These are phyloP conservation scores for Neofusicoccum umdonicola DNA, from an alignment of 2,329 filamentous ascomycete genomes.

Conservation along the genomic window DNA sequence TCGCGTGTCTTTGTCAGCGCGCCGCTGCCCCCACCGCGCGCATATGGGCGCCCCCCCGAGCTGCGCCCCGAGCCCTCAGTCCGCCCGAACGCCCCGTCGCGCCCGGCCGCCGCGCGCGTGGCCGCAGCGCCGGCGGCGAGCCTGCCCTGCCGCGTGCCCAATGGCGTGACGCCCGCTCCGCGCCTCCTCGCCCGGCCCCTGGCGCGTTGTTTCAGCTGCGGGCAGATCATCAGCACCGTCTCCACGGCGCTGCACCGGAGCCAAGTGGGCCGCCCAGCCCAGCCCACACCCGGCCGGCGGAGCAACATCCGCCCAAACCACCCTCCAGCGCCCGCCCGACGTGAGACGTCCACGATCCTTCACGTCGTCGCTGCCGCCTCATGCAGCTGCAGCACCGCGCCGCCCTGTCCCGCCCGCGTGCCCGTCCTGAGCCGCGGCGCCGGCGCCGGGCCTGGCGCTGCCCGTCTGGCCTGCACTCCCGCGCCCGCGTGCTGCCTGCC, in stretches of 20 bases:
- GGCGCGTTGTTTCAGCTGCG: neutral
- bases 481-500: too few species aligned
- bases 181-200: neutral
- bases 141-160: neutral
- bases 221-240: constrained; percentile 11
- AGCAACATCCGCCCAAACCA: neutral
- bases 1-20: too few species aligned
- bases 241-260: constrained; percentile 8
- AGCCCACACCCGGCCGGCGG: neutral
- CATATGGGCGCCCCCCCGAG: too few species aligned
- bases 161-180: neutral
- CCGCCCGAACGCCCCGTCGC: neutral
- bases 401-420: neutral
- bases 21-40: too few species aligned
- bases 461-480: too few species aligned
- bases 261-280: neutral
- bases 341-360: neutral
- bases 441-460: too few species aligned
- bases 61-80: neutral
- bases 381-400: neutral
- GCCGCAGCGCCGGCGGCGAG: too few species aligned
- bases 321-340: neutral
- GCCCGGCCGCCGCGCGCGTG: too few species aligned
- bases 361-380: neutral
- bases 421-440: neutral